Base-by-base conservation (phyloP, 306 rosid genomes). In the Malus orientalis region DNA sequence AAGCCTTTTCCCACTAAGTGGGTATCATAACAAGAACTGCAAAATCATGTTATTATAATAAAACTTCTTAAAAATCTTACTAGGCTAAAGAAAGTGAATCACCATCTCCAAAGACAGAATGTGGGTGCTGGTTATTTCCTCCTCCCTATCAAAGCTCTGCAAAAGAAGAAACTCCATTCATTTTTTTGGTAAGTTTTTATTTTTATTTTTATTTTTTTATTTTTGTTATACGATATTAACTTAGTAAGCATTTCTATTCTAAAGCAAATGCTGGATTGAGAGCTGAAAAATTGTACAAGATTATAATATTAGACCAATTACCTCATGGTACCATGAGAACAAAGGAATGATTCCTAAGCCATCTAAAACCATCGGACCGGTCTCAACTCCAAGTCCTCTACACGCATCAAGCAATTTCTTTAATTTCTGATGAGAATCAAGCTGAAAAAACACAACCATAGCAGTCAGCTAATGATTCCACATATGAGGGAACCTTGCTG, bases 281-380 rank as follows among this genome's bases (percentile, higher is more conserved):
- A 82, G 74, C 55, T 44, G 68, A 70, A 78, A 78, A 55, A 79
- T 59, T 40, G 11, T 54, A 65, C 32, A 44, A 33, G 19, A 8
- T 10, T 65, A 54, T 59, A 57, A 73, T 42, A 4, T 45, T 44
- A 22, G 66, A 80, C 45, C 51, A 83, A 78, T 86, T 87, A 89
- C 98, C 97, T 91, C 93, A 62, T 93, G 98, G 83, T 93, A 91
- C 98, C 98, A 91, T 77, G 98, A 93, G 91, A 86, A 86, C 84
- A 93, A 69, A 79, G 98, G 98, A 83, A 93, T 81, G 83, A 93
- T 91, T 82, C 98, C 98, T 82, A 93, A 78, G 79, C 84, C 84
- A 81, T 90, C 88, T 45, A 89, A 60, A 81, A 47, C 81, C 78
- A 68, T 78, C 13, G 97, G 93, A 76, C 71, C 87, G 83, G 94